Percentiles rank a stretch among this genome's conserved stretches.
phyloP scores from a whole-genome alignment of 305 asterid species.

The Fraxinus platypoda region DNA sequence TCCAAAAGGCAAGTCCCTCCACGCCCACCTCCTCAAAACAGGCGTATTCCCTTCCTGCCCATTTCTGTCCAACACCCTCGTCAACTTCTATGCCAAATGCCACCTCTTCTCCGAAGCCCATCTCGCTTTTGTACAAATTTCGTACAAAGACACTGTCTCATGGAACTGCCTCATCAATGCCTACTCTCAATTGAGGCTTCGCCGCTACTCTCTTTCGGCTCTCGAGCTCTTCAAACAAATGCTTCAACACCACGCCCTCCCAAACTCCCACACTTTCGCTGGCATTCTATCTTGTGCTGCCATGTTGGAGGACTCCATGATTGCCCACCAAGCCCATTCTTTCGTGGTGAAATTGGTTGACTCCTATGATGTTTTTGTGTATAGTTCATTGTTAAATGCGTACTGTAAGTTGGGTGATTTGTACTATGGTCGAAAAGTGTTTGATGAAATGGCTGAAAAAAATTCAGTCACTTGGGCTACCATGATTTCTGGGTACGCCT shows the following conservation, averaged over 20 bases:
- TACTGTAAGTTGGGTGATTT: slow-evolving; percentile 60
- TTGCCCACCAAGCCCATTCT: slow-evolving; percentile 59
- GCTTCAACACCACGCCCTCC: slow-evolving; percentile 39
- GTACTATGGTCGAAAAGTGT: slow-evolving; percentile 53
- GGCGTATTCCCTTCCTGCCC: slow-evolving; percentile 45
- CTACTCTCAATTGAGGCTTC: slow-evolving; percentile 53
- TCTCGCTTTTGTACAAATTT: slow-evolving; percentile 50
- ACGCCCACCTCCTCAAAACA: slow-evolving; percentile 66
- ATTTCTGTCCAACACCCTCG: slow-evolving; percentile 52
- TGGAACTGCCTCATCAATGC: slow-evolving; percentile 83
- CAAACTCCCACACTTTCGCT: slow-evolving; percentile 70
- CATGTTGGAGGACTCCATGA: slow-evolving; percentile 33
- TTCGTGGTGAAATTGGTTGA: slow-evolving; percentile 42
- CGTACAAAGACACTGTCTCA: slow-evolving; percentile 47
- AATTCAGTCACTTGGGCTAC: slow-evolving; percentile 83
- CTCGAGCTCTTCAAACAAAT: slow-evolving; percentile 53
- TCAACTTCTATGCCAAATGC: slow-evolving; percentile 76
- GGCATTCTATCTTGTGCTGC: slow-evolving; percentile 67
- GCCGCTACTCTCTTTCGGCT: slow-evolving; percentile 31
- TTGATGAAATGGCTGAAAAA: slow-evolving; percentile 70
- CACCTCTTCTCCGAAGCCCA: slow-evolving; percentile 54
- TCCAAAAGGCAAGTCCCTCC: slow-evolving; percentile 50
- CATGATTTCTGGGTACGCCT: slow-evolving; percentile 79
- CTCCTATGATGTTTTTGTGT: slow-evolving; percentile 53
- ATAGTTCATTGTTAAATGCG: slow-evolving; percentile 59